Conservation (phyloP, 2,329 filamentous ascomycete species). For the Cladophialophora immunda region DNA sequence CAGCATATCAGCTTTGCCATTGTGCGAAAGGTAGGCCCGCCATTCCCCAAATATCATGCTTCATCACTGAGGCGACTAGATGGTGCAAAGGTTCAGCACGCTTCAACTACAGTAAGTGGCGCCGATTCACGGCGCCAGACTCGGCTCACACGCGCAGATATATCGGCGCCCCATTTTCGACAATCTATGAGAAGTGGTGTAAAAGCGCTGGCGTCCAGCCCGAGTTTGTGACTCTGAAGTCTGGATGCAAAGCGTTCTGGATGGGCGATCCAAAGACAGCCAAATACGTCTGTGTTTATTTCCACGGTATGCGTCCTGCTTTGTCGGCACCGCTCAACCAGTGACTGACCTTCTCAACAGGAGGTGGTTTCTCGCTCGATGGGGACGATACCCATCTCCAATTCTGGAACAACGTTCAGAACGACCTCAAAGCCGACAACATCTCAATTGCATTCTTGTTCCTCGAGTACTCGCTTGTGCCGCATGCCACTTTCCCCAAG, state of each 20-base stretch:
- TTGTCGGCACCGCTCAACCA: not conserved
- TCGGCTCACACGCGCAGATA: constrained; percentile 32
- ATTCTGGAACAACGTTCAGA: constrained; percentile 37
- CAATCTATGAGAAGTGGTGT: constrained; percentile 37
- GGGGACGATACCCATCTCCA: constrained; percentile 38
- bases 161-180: constrained; percentile 33
- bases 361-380: constrained; percentile 39
- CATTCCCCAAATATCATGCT: not conserved
- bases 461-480: constrained; percentile 67
- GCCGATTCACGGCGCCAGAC: not conserved
- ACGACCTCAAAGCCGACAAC: constrained; percentile 42
- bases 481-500: constrained; percentile 53
- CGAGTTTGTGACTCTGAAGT: constrained; percentile 36
- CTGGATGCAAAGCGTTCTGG: constrained; percentile 40
- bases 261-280: constrained; percentile 37
- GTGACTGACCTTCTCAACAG: constrained; percentile 19
- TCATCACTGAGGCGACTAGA: constrained; percentile 23
- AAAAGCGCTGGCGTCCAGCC: constrained; percentile 24
- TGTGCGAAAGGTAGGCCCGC: constrained; percentile 41
- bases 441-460: constrained; percentile 61
- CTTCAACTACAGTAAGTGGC: constrained; percentile 33
- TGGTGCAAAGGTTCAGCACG: constrained; percentile 29
- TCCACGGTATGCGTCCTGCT: constrained; percentile 30
- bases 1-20: constrained; percentile 47
- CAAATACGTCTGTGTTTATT: constrained; percentile 40